phyloP scores from a whole-genome alignment of 2,329 filamentous ascomycete genomes.

The Microcera coccophila region DNA sequence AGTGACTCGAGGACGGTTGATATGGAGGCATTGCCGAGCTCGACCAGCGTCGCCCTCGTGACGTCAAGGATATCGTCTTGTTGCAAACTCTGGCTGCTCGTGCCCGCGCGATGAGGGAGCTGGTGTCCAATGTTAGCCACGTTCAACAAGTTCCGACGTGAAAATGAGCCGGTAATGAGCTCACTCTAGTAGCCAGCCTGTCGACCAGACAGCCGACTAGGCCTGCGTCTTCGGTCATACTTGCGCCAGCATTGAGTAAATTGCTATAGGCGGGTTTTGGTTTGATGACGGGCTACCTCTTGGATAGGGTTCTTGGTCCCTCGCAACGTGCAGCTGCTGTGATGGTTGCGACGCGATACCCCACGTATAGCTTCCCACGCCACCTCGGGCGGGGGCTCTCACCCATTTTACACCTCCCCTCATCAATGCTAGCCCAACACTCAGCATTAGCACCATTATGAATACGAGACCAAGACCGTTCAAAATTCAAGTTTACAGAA shows the following conservation, averaged over 20 bases:
- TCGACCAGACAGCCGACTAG: slow-evolving; percentile 60
- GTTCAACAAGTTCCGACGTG: not conserved
- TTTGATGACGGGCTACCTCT: not conserved
- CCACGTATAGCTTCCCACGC: slow-evolving; percentile 2
- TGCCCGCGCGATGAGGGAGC: slow-evolving; percentile 62
- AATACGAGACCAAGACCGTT: too few relatives aligned
- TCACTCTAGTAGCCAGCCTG: slow-evolving; percentile 59
- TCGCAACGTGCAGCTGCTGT: not conserved
- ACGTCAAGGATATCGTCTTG: slow-evolving; percentile 60
- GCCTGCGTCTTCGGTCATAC: slow-evolving; percentile 57
- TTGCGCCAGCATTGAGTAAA: slow-evolving; percentile 23
- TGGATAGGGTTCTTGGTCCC: not conserved
- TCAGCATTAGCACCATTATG: too few relatives aligned
- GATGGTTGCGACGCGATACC: slow-evolving; percentile 4
- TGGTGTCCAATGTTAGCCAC: slow-evolving; percentile 40
- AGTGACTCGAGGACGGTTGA: slow-evolving; percentile 54
- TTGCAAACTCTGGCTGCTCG: slow-evolving; percentile 51
- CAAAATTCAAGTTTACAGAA: too few relatives aligned
- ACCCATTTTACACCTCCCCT: too few relatives aligned
- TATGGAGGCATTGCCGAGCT: slow-evolving; percentile 54
- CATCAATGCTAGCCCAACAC: too few relatives aligned
- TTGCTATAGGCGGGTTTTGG: slow-evolving; percentile 7
- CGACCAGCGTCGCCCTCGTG: slow-evolving; percentile 58
- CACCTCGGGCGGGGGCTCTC: not conserved
- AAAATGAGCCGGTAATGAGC: slow-evolving; percentile 10